Percentiles rank a stretch among this genome's conserved stretches.
phyloP scores from a whole-genome alignment of 1,284 basidiomycete species.

The Malassezia nana region DNA sequence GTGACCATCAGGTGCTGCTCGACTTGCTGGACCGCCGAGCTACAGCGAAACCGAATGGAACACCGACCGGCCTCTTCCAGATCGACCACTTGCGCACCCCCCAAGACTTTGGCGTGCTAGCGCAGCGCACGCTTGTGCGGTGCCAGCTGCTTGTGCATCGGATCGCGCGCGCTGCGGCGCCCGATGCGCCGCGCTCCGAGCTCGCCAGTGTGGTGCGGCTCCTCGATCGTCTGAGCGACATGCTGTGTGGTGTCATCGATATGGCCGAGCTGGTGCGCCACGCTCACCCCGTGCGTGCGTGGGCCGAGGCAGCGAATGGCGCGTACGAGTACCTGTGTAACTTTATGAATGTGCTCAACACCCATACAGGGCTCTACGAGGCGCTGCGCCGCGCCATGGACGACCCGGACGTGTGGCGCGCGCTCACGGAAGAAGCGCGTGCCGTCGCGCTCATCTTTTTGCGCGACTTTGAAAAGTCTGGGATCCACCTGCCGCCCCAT shows the following conservation, averaged over 20 bases:
- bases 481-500: slow-evolving; percentile 72
- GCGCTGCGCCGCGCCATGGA: slow-evolving; percentile 48
- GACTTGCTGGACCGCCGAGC: not conserved
- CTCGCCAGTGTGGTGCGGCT: slow-evolving; percentile 34
- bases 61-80: slow-evolving; percentile 32
- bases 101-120: slow-evolving; percentile 28
- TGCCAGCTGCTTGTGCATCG: slow-evolving; percentile 43
- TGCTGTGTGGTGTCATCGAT: slow-evolving; percentile 91
- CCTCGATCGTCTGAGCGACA: slow-evolving; percentile 82
- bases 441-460: slow-evolving; percentile 81
- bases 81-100: slow-evolving; percentile 34
- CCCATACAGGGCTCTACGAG: slow-evolving; percentile 73
- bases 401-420: slow-evolving; percentile 32
- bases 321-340: slow-evolving; percentile 86
- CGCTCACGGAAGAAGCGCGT: slow-evolving; percentile 46
- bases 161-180: slow-evolving; percentile 28
- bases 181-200: slow-evolving; percentile 20
- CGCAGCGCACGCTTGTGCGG: slow-evolving; percentile 34
- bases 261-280: slow-evolving; percentile 86
- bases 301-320: slow-evolving; percentile 72
- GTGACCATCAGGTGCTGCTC: slow-evolving; percentile 7
- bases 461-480: slow-evolving; percentile 93
- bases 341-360: slow-evolving; percentile 96
- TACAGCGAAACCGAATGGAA: not conserved
- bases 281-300: slow-evolving; percentile 73